Conservation (phyloP, 106 monocot genomes). For the Amphibolis antarctica region DNA sequence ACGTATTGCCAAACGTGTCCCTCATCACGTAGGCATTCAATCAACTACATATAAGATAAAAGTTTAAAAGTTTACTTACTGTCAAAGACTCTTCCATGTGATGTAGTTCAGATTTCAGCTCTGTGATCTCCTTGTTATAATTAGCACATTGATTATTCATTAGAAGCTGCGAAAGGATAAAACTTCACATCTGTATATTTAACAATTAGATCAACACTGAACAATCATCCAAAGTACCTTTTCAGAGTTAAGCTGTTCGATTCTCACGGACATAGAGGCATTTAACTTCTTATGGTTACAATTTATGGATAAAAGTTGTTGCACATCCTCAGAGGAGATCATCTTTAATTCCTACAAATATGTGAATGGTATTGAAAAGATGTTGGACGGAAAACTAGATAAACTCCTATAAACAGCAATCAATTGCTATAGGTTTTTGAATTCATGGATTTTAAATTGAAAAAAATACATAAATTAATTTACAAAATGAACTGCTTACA, state of each 20-base stretch:
- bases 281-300: constrained; percentile 23
- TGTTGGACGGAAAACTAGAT: not conserved
- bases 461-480: too few relatives aligned
- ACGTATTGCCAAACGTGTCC: too few relatives aligned
- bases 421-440: too few relatives aligned
- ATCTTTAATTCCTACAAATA: constrained; percentile 44
- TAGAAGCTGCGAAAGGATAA: constrained; percentile 27
- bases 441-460: too few relatives aligned
- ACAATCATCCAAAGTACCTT: constrained; percentile 36
- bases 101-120: constrained; percentile 32
- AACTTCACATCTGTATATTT: not conserved
- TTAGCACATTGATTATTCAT: constrained; percentile 23
- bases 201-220: not conserved
- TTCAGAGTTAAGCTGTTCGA: constrained; percentile 39
- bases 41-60: not conserved
- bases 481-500: too few relatives aligned
- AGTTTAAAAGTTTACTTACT: constrained; percentile 31
- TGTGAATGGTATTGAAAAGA: not conserved
- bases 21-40: not conserved
- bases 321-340: constrained; percentile 20
- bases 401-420: too few relatives aligned
- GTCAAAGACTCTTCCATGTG: constrained; percentile 33
- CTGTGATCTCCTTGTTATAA: constrained; percentile 25
- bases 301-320: constrained; percentile 38
- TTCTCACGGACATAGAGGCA: constrained; percentile 28